Conservation (phyloP, 495 filamentous ascomycete species). For the Pyrenopolyporus hunteri region DNA sequence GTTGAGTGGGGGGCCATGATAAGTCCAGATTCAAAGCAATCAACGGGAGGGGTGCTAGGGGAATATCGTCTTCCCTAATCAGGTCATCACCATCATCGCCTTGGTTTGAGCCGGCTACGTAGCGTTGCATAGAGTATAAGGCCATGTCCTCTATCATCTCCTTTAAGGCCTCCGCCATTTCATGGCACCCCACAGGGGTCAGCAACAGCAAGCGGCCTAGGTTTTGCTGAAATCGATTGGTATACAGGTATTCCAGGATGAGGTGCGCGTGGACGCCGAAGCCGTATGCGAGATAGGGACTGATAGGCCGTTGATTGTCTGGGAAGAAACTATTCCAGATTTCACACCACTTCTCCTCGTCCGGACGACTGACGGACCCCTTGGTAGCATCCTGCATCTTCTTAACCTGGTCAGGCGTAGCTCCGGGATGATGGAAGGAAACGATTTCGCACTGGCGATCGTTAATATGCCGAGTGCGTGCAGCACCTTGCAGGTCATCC, state of each 20-base stretch:
- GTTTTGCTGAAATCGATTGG: not conserved
- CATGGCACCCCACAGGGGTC: no score
- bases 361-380: not conserved
- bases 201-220: no score
- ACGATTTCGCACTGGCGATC: not conserved
- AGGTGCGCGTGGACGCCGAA: not conserved
- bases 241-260: not conserved
- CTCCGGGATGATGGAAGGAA: not conserved
- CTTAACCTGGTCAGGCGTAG: not conserved
- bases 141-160: no score
- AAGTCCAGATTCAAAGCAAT: no score
- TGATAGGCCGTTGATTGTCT: not conserved
- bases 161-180: no score
- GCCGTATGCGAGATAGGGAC: not conserved
- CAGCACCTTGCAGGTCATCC: not conserved
- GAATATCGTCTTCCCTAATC: no score
- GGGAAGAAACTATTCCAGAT: slow-evolving; percentile 30
- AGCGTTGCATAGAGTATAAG: no score
- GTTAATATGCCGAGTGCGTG: slow-evolving; percentile 1
- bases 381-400: not conserved
- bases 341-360: slow-evolving; percentile 16
- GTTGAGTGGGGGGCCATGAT: no score
- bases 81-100: no score
- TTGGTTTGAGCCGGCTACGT: no score
- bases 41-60: no score